A percentile compares a stretch with the other conserved stretches of the same genome.
Evolutionary conservation across 1,284 basidiomycete genomes (phyloP).

Genomic region (Malassezia pachydermatis): DNA sequence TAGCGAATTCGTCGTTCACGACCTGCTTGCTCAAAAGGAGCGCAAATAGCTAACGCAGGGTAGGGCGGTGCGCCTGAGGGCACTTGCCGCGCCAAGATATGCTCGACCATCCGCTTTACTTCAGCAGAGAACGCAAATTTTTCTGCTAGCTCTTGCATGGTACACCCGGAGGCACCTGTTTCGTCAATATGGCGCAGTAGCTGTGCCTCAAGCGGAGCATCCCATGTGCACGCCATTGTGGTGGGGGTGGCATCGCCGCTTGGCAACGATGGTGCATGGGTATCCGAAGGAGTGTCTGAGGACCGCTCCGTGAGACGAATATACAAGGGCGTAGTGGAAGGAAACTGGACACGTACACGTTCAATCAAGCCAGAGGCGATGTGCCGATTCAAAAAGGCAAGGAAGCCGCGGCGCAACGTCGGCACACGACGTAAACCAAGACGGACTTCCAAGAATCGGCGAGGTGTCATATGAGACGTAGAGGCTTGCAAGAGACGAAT

Average conservation of each 20-base stretch:
- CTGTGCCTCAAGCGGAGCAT: slow-evolving; percentile 8
- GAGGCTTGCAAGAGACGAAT: slow-evolving; percentile 1
- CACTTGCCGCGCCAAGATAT: slow-evolving; percentile 10
- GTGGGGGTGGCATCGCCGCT: background rate
- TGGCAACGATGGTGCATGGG: background rate
- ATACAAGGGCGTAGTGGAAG: slow-evolving; percentile 7
- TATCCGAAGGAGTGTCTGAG: background rate
- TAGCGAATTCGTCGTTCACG: slow-evolving; percentile 19
- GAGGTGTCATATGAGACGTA: slow-evolving; percentile 12
- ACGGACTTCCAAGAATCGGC: slow-evolving; percentile 5
- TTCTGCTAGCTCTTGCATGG: slow-evolving; percentile 14
- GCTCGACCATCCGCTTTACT: slow-evolving; percentile 18
- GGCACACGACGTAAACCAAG: slow-evolving; percentile 13
- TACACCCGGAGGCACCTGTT: slow-evolving; percentile 8
- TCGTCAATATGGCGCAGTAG: background rate
- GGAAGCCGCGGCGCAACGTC: slow-evolving; percentile 9
- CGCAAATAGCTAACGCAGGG: slow-evolving; percentile 10
- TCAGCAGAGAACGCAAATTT: slow-evolving; percentile 10
- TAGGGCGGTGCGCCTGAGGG: slow-evolving; percentile 2
- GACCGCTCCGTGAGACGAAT: slow-evolving; percentile 5
- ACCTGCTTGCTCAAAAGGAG: slow-evolving; percentile 18
- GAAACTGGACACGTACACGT: slow-evolving; percentile 16
- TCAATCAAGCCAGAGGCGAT: slow-evolving; percentile 10
- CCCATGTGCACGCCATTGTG: no score
- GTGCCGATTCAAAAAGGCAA: slow-evolving; percentile 8